Conservation (phyloP, 306 rosid genomes). For the Comarum palustre region DNA sequence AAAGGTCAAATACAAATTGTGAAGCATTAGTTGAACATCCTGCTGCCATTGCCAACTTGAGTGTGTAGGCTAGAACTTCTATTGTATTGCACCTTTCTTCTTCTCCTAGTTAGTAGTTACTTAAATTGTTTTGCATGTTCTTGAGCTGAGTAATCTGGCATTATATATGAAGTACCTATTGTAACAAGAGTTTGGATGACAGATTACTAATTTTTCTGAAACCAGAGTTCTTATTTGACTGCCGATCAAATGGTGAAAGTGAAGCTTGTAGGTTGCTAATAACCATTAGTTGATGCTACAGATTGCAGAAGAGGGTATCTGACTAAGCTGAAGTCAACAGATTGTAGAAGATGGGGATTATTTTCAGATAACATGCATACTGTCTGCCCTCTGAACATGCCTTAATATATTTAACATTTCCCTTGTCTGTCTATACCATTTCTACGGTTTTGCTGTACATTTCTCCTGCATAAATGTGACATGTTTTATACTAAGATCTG, state of each 20-base stretch:
- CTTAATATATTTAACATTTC: background rate
- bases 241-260: background rate
- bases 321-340: background rate
- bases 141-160: background rate
- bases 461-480: background rate
- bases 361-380: background rate
- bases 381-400: background rate
- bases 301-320: background rate
- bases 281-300: background rate
- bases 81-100: background rate
- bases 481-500: background rate
- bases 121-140: background rate
- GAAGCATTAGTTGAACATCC: background rate
- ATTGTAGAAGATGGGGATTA: background rate
- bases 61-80: background rate
- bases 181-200: background rate
- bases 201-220: background rate
- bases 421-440: background rate
- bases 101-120: background rate
- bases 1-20: background rate
- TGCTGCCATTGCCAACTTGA: background rate
- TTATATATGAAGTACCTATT: background rate
- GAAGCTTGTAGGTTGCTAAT: slow-evolving; percentile 3
- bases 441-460: background rate
- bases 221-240: background rate